Evolutionary conservation across 1,139 yeast genomes (phyloP).

Genomic region (Yamadazyma triangularis): DNA sequence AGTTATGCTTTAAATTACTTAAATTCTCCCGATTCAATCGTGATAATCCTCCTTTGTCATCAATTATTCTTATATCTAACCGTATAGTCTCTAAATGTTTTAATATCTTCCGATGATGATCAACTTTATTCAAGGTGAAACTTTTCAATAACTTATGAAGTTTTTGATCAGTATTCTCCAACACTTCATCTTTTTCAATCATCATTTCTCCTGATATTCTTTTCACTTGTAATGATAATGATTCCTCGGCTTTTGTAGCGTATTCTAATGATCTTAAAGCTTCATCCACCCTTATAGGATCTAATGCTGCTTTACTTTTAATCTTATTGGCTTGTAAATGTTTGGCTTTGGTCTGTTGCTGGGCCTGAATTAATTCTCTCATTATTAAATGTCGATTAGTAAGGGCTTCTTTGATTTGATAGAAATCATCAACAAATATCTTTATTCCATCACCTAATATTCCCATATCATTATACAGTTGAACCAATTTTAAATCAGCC

Average conservation of each 20-base stretch:
- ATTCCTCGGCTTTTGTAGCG: constrained; percentile 76
- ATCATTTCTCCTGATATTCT: constrained; percentile 85
- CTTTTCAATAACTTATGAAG: constrained; percentile 52
- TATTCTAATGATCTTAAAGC: constrained; percentile 76
- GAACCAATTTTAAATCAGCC: constrained; percentile 74
- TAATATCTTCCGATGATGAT: constrained; percentile 79
- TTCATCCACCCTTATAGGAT: constrained; percentile 87
- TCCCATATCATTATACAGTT: constrained; percentile 71
- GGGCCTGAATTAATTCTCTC: constrained; percentile 83
- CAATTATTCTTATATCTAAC: constrained; percentile 70
- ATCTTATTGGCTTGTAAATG: constrained; percentile 74
- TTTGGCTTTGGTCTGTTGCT: constrained; percentile 62
- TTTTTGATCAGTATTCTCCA: constrained; percentile 52
- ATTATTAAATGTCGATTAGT: constrained; percentile 89
- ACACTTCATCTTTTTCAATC: constrained; percentile 59
- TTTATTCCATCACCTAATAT: constrained; percentile 73
- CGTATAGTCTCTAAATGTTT: constrained; percentile 73
- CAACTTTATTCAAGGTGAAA: constrained; percentile 69
- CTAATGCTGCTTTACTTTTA: constrained; percentile 70
- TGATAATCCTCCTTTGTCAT: constrained; percentile 76
- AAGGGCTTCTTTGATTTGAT: constrained; percentile 84
- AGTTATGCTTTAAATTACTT: constrained; percentile 41
- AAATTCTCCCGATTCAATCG: constrained; percentile 74
- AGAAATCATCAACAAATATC: constrained; percentile 67
- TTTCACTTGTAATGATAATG: constrained; percentile 67